These are phyloP conservation scores for Mucuna pruriens DNA, from an alignment of 306 rosid genomes.

Conservation along the genomic window DNA sequence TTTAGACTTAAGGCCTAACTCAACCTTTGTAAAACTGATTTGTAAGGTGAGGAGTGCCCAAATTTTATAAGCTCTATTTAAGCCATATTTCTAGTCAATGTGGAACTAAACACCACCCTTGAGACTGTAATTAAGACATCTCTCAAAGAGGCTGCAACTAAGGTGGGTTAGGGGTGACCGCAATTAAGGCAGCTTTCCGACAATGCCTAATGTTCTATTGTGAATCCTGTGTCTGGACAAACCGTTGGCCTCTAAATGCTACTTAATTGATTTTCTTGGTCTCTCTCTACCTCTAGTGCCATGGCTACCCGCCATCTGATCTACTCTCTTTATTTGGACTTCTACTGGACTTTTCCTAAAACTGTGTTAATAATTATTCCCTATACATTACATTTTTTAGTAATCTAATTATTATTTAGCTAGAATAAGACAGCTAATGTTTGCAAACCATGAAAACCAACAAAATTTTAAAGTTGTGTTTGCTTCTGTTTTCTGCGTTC, in stretches of 20 bases:
- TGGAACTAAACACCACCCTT: too few species aligned
- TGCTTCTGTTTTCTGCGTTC: constrained; percentile 15
- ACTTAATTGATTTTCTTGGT: not conserved
- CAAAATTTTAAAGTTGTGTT: constrained; percentile 10
- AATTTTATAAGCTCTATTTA: too few species aligned
- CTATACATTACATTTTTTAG: not conserved
- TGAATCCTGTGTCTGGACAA: not conserved
- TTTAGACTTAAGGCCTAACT: too few species aligned
- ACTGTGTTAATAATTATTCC: constrained; percentile 17
- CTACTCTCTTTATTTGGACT: not conserved
- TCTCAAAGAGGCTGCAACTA: too few species aligned
- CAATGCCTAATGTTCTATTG: not conserved
- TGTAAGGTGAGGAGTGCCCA: too few species aligned
- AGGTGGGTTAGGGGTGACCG: too few species aligned
- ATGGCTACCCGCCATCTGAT: not conserved
- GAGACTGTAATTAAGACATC: too few species aligned
- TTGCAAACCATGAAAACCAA: constrained; percentile 27
- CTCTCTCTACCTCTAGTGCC: not conserved
- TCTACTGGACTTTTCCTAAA: not conserved
- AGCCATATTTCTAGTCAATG: too few species aligned
- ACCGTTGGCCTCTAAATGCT: not conserved
- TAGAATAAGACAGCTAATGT: constrained; percentile 26
- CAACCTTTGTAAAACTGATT: too few species aligned
- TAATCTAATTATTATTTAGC: constrained; percentile 1
- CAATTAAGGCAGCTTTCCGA: too few species aligned